Conservation (phyloP, 495 filamentous ascomycete species). For the Aspergillus conjunctus region DNA sequence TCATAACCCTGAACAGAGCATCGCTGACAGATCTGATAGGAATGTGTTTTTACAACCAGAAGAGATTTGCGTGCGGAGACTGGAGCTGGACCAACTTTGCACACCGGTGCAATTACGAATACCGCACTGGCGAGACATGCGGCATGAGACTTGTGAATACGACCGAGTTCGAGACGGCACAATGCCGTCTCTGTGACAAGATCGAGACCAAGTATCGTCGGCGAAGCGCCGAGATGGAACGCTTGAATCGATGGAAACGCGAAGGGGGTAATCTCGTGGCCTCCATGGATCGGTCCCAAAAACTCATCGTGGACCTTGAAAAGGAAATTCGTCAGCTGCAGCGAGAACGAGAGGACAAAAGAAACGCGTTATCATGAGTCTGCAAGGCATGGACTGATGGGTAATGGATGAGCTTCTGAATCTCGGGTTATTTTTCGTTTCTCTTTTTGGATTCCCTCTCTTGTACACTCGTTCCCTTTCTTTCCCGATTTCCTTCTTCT, state of each 20-base stretch:
- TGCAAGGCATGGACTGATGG: slow-evolving; percentile 10
- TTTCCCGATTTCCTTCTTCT: slow-evolving; percentile 18
- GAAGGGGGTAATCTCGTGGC: slow-evolving; percentile 67
- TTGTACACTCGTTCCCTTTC: not conserved
- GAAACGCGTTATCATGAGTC: slow-evolving; percentile 37
- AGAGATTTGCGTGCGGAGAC: slow-evolving; percentile 71
- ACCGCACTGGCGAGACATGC: slow-evolving; percentile 97
- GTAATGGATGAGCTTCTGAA: slow-evolving; percentile 16
- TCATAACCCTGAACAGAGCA: slow-evolving; percentile 24
- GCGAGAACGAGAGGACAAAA: slow-evolving; percentile 42
- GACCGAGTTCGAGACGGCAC: slow-evolving; percentile 58
- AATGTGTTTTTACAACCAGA: slow-evolving; percentile 64
- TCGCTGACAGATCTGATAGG: slow-evolving; percentile 45
- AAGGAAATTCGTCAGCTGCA: slow-evolving; percentile 61
- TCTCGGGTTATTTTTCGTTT: slow-evolving; percentile 23
- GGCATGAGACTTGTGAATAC: slow-evolving; percentile 87
- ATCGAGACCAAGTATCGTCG: slow-evolving; percentile 85
- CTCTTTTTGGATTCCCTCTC: slow-evolving; percentile 24
- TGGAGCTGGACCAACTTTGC: slow-evolving; percentile 97
- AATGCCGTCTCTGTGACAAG: slow-evolving; percentile 88
- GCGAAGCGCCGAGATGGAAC: slow-evolving; percentile 70
- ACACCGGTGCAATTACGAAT: slow-evolving; percentile 92
- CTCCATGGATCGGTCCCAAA: slow-evolving; percentile 76
- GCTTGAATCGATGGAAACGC: slow-evolving; percentile 81
- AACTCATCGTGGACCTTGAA: slow-evolving; percentile 62